Evolutionary conservation across 2,329 filamentous ascomycete species (phyloP).

Genomic region (Cladosporium sphaerospermum): DNA sequence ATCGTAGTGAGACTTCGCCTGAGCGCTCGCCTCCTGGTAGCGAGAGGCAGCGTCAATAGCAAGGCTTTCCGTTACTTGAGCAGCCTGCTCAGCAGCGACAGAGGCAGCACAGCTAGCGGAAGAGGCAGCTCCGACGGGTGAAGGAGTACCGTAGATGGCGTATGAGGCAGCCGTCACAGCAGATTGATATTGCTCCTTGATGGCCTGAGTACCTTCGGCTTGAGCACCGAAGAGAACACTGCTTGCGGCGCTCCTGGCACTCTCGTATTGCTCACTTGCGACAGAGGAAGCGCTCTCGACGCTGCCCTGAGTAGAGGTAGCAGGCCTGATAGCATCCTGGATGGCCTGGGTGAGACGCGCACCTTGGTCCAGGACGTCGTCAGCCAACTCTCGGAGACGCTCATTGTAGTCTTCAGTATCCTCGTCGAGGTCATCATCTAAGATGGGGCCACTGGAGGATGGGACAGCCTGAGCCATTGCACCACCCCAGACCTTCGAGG

Average conservation of each 20-base stretch:
- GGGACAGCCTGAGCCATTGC: slow-evolving; percentile 47
- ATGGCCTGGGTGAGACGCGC: slow-evolving; percentile 49
- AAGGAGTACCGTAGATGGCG: slow-evolving; percentile 49
- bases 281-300: slow-evolving; percentile 40
- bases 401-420: slow-evolving; percentile 19
- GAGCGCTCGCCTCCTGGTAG: slow-evolving; percentile 59
- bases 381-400: not conserved
- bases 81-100: slow-evolving; percentile 19
- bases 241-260: slow-evolving; percentile 52
- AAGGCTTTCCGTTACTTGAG: slow-evolving; percentile 29
- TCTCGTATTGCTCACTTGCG: slow-evolving; percentile 51
- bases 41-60: slow-evolving; percentile 48
- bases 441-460: slow-evolving; percentile 40
- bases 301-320: slow-evolving; percentile 39
- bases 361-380: not conserved
- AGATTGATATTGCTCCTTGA: slow-evolving; percentile 49
- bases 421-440: slow-evolving; percentile 42
- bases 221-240: slow-evolving; percentile 44
- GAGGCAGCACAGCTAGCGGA: slow-evolving; percentile 30
- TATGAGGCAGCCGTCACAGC: slow-evolving; percentile 56
- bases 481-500: slow-evolving; percentile 48
- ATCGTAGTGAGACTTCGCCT: slow-evolving; percentile 62
- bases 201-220: slow-evolving; percentile 44
- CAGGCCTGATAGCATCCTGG: slow-evolving; percentile 47
- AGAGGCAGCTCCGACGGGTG: slow-evolving; percentile 36